Evolutionary conservation across 441 rosid genomes (phyloP), one percentile per base, ranked within the genome.

Genomic region (Gossypium davidsonii): DNA sequence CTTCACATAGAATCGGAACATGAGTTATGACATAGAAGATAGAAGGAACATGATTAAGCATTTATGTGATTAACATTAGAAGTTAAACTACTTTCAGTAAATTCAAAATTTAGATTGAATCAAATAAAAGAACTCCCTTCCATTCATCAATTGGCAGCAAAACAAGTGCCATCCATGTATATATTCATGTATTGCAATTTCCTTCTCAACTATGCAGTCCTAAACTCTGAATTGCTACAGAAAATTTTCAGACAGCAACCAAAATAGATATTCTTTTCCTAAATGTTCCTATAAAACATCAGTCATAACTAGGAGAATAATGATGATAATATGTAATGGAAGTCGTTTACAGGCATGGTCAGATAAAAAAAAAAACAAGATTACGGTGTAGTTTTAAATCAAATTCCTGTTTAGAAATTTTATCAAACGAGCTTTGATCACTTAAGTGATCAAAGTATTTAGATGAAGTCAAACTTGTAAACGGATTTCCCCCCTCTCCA

Each of bases 1-100:
- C 94, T 78, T 90, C 94, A 2, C 92, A 90, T 74, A 90, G 74
- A 78, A 90, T 82, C 23, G 92, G 94, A 12, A 92, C 92, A 75
- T 94, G 99, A 9, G 98, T 94, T 34, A 94, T 92, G 59, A 92
- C 99, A 80, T 94, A 49, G 46, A 42, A 4, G 52, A 64, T 14
- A 3, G 14, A 66, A 66, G 21, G 49, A 46, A 25, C 34, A 23
- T 25, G 14, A 66, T 64, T 63, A 39, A 6, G 51, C n/a, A 17
- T 18, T 63, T 63, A 23, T 1, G 4, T 21, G 53, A 12, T 21
- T 46, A 48, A 46, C 18, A 66, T 11, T 65, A 12, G 70, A 66
- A 44, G 55, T 65, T 44, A 44, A 44, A 21, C 53, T 42, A 44
- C 53, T 21, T 44, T 21, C 23, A 9, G 6, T 42, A 42, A 64